Percentiles rank a stretch among this genome's conserved stretches.
Conservation (phyloP, 257 asterid genomes). For the Schizonepeta tenuifolia region DNA sequence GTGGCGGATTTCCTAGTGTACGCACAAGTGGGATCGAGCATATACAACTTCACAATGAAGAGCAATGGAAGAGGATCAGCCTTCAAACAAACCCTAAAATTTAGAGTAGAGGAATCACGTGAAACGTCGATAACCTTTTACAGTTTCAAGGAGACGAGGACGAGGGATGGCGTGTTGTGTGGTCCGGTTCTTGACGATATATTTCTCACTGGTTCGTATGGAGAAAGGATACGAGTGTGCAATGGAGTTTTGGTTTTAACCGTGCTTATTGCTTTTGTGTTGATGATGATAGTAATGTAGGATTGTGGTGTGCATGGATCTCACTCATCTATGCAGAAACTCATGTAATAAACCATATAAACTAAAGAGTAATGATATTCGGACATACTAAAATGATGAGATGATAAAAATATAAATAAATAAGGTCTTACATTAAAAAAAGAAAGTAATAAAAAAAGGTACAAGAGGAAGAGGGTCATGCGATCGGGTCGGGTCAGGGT, state of each 20-base stretch:
- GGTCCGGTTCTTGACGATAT: constrained; percentile 38
- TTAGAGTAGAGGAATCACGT: neutral
- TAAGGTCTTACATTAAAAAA: too few relatives aligned
- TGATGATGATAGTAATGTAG: neutral
- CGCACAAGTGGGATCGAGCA: constrained; percentile 11
- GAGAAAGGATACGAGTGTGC: neutral
- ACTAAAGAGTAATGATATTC: too few relatives aligned
- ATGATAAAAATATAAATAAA: too few relatives aligned
- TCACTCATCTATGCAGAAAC: neutral
- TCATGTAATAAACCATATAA: too few relatives aligned
- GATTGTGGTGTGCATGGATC: too few relatives aligned
- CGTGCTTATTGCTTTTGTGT: constrained; percentile 17
- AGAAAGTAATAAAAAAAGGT: too few relatives aligned
- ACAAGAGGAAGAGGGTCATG: too few relatives aligned
- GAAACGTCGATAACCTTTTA: constrained; percentile 15
- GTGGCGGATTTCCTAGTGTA: constrained; percentile 27
- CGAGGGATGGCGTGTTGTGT: constrained; percentile 27
- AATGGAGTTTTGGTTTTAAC: constrained; percentile 7
- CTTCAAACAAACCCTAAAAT: neutral
- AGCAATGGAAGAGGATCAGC: constrained; percentile 33
- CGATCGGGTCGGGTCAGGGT: too few relatives aligned
- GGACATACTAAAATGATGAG: too few relatives aligned
- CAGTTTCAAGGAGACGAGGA: constrained; percentile 30
- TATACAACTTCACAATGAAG: constrained; percentile 25
- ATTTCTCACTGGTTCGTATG: constrained; percentile 21